Percentiles rank a stretch among this genome's conserved stretches.
Conservation (phyloP, 306 rosid species). For the Prunus campanulata region DNA sequence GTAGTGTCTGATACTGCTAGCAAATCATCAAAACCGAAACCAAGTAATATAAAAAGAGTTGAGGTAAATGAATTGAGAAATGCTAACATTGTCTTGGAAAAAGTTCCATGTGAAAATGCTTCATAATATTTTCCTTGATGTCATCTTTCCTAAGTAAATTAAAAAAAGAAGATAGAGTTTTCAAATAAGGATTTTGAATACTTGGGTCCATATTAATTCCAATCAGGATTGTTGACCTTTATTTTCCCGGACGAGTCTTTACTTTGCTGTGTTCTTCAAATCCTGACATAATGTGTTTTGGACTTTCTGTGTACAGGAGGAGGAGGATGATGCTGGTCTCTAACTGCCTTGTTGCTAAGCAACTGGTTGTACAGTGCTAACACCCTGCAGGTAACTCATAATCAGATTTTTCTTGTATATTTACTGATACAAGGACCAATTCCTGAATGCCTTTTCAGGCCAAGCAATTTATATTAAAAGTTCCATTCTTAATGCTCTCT, state of each 20-base stretch:
- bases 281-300: not conserved
- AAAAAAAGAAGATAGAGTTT: not conserved
- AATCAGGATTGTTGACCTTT: not conserved
- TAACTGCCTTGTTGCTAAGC: constrained; percentile 33
- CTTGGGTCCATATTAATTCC: not conserved
- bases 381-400: constrained; percentile 30
- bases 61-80: not conserved
- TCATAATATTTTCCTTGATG: not conserved
- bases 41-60: not conserved
- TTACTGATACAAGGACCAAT: no score
- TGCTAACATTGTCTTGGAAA: not conserved
- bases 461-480: constrained; percentile 14
- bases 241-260: not conserved
- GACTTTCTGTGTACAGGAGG: constrained; percentile 45
- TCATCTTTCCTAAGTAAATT: not conserved
- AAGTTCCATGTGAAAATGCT: not conserved
- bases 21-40: not conserved
- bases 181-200: not conserved
- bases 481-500: not conserved
- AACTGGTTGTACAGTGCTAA: constrained; percentile 66
- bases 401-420: constrained; percentile 30
- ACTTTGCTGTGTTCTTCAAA: not conserved
- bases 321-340: constrained; percentile 28
- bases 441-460: constrained; percentile 7
- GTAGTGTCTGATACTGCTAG: not conserved